Evolutionary conservation across 139 green algal species (phyloP), one percentile per base, ranked within the genome.

Genomic region (Chlamydomonas urium): DNA sequence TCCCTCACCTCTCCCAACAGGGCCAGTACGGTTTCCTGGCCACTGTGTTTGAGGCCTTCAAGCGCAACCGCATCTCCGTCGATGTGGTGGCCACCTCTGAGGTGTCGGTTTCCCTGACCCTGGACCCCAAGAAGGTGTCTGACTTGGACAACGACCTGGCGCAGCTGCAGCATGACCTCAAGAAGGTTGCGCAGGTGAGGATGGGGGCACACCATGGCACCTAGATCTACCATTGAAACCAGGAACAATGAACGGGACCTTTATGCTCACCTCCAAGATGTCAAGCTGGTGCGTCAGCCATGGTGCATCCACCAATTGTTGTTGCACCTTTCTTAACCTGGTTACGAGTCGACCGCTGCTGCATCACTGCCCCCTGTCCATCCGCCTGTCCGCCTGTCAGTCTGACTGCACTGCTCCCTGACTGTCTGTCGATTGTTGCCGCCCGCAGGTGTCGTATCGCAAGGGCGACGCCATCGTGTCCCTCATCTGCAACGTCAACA

Each of bases 71-170:
- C 17, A 92, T 98, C 61, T 92, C 81, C 5, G 94, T 99, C 26
- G 94, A 99, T 72, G 91, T 98, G 29, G 95, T 99, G 37, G 94
- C 94, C 38, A 97, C 94, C 6, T 89, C 71, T n/a, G 94, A 99
- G 79, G 86, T 97, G 33, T 94, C 87, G n/a, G 85, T 99, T 19
- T 97, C 91, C 0, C 77, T 98, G 31, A 97, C 93, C 4, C 85
- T 99, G 1, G 95, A 99, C 85, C 91, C 91, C 71, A 89, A 86
- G 66, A 90, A 89, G 71, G 87, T 74, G 72, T 71, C 38, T 26
- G 75, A 84, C 26, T 56, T 74, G n/a, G 79, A 85, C 24, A 76
- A 89, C 29, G 91, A 97, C 88, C 78, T 97, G 65, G 75, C 88
- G 28, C 47, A 79, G 10, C 87, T 97, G 29, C 75, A 88, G 50